Evolutionary conservation across 2,329 filamentous ascomycete genomes (phyloP).

Genomic region (Ilyonectria mors-panacis): DNA sequence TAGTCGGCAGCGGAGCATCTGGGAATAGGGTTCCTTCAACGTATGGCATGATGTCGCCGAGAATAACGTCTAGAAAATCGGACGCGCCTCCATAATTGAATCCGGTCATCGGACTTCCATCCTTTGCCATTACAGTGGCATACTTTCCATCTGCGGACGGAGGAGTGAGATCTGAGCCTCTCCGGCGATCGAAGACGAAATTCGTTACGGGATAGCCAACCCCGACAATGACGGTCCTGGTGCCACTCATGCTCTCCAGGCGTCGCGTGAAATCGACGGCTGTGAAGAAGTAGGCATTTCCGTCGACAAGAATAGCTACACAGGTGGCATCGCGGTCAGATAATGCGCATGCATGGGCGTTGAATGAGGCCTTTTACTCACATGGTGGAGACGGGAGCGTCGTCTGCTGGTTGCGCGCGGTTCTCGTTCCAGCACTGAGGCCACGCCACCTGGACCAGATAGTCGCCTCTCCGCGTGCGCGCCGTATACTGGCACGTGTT

Average conservation of each 20-base stretch:
- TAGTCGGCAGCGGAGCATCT: slow-evolving; percentile 47
- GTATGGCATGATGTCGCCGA: slow-evolving; percentile 54
- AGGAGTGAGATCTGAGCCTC: slow-evolving; percentile 50
- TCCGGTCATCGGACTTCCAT: slow-evolving; percentile 40
- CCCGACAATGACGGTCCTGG: slow-evolving; percentile 50
- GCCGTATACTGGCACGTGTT: slow-evolving; percentile 48
- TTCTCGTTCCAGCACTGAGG: slow-evolving; percentile 46
- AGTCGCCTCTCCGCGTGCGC: slow-evolving; percentile 47
- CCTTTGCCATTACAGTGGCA: slow-evolving; percentile 33
- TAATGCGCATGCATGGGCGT: not conserved
- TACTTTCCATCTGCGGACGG: slow-evolving; percentile 38
- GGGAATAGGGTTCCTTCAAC: slow-evolving; percentile 44
- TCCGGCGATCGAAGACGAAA: slow-evolving; percentile 47
- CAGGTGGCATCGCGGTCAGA: not conserved
- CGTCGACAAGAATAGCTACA: slow-evolving; percentile 52
- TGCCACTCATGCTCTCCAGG: slow-evolving; percentile 43
- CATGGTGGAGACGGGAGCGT: slow-evolving; percentile 44
- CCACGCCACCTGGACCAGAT: slow-evolving; percentile 51
- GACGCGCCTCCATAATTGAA: slow-evolving; percentile 59
- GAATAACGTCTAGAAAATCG: slow-evolving; percentile 60
- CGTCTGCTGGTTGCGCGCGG: slow-evolving; percentile 33
- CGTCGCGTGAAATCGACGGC: slow-evolving; percentile 49
- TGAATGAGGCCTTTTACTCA: slow-evolving; percentile 40
- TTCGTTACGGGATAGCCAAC: slow-evolving; percentile 50
- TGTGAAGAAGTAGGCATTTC: slow-evolving; percentile 54